Evolutionary conservation across 2,329 filamentous ascomycete species (phyloP), one percentile per base, ranked within the genome.

Genomic region (Endothia cerciana): DNA sequence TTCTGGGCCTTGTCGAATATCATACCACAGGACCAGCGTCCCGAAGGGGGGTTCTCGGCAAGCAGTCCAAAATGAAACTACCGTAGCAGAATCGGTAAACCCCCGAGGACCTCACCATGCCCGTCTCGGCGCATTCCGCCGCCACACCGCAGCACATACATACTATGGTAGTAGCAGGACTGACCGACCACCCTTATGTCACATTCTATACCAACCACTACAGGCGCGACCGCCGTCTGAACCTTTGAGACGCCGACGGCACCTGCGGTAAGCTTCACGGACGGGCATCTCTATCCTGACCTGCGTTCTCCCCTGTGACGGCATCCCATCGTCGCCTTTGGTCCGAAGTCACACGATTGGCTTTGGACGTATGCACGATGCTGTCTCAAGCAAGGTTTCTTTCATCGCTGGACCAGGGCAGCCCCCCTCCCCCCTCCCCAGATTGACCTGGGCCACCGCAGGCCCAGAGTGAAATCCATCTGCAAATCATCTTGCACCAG

Each of bases 91-190:
- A 25, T 55, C 51, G 25, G 13, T 33, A 55, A 49, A 60, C 51
- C 41, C 56, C 62, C 62, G 56, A 53, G 45, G 10, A 4, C 41
- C 47, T 33, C 47, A 51, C 22, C 17, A 25, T n/a, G 36, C 19
- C 45, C 30, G 17, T 36, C 36, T 61, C 38, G 49, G 53, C 22
- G 30, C 58, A 58, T 62, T 62, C 63, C 49, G 58, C 58, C 36
- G 53, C 60, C 43, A 60, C 65, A 58, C 55, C 22, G n/a, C 36
- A 57, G 59, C 57, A 65, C 2, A 17, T 43, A 19, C 40, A 60
- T 60, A 69, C 56, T 58, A 60, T 67, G 68, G 63, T 51, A 64
- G 62, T 49, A 60, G 62, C 62, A 58, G 53, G 47, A 47, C 3
- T 22, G 19, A 53, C 38, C 36, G 56, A n/a, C 25, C 47, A 41